Evolutionary conservation across 116 monocot genomes (phyloP), one percentile per base, ranked within the genome.

Genomic region (Cymodocea nodosa): DNA sequence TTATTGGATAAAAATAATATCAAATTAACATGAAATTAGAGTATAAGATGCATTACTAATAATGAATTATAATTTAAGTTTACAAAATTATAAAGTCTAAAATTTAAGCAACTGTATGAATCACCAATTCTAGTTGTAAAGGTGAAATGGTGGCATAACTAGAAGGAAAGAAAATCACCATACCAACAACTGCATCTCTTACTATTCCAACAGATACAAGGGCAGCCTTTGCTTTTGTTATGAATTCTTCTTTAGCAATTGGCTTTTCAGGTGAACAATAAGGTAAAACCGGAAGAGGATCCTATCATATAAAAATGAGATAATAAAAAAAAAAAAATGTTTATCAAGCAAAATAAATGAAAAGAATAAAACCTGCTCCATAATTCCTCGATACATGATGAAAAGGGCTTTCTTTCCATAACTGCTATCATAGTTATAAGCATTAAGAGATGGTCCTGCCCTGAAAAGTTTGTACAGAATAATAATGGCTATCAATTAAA

Each of bases 331-430:
- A 70, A 51, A 16, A 68, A 57, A 5, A 65, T 0, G 18, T 4
- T 44, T 18, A 34, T 15, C 53, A 24, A 35, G 24, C 10, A 35
- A 67, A 54, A 65, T 37, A 40, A 51, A 59, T 36, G 10, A 44
- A 66, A 60, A 39, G 48, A 64, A 18, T 23, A 76, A 73, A 69
- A 97, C 97, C 97, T 83, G 87, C 53, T 90, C 97, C 97, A 97
- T 87, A 80, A 97, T 91, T 68, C 88, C 97, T 73, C 79, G 77
- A 67, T 97, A 97, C 88, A 91, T 85, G 74, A 80, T 84, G 51
- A 73, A 23, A 39, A 97, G 77, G 23, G 97, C 97, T 66, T 78
- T 97, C 75, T 84, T 97, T 49, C 97, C 97, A 66, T 78, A 82
- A 53, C 71, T 83, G 62, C 77, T 88, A 55, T 97, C 97, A 71